These are phyloP conservation scores for Insectozyma bohioensis DNA, from an alignment of 1,139 yeast genomes.

Conservation along the genomic window DNA sequence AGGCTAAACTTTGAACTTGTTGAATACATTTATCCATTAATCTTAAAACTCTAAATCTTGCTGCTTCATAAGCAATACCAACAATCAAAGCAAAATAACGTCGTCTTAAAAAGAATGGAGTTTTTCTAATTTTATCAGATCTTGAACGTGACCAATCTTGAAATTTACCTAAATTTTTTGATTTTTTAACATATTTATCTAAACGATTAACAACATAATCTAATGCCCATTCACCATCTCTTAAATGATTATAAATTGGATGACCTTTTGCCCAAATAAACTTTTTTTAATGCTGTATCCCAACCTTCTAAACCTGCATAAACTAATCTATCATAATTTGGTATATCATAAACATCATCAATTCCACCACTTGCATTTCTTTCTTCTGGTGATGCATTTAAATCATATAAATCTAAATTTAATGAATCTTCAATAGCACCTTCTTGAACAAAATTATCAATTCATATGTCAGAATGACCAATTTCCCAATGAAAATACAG, in stretches of 20 bases:
- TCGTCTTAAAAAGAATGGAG: slow-evolving; percentile 83
- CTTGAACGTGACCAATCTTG: slow-evolving; percentile 70
- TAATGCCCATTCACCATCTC: slow-evolving; percentile 87
- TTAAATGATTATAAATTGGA: slow-evolving; percentile 75
- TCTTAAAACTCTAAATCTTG: slow-evolving; percentile 64
- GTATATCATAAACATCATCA: slow-evolving; percentile 73
- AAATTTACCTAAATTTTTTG: slow-evolving; percentile 50
- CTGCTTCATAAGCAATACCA: slow-evolving; percentile 81
- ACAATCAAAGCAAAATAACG: slow-evolving; percentile 80
- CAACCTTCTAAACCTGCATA: slow-evolving; percentile 96
- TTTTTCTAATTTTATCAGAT: slow-evolving; percentile 58
- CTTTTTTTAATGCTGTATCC: slow-evolving; percentile 64
- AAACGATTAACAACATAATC: slow-evolving; percentile 72
- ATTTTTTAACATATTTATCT: slow-evolving; percentile 47
- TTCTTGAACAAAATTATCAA: slow-evolving; percentile 63
- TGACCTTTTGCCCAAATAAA: slow-evolving; percentile 77
- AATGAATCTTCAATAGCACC: slow-evolving; percentile 77
- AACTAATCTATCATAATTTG: slow-evolving; percentile 67
- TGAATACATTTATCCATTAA: slow-evolving; percentile 54
- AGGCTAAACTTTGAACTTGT: slow-evolving; percentile 66
- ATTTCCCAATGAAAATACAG: slow-evolving; percentile 73
- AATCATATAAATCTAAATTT: slow-evolving; percentile 60
- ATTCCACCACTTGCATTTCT: slow-evolving; percentile 72
- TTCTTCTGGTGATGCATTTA: slow-evolving; percentile 87
- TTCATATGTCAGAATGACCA: slow-evolving; percentile 48